Base-by-base conservation (phyloP, 2,329 filamentous ascomycete species). In the Diaporthe ampelina region DNA sequence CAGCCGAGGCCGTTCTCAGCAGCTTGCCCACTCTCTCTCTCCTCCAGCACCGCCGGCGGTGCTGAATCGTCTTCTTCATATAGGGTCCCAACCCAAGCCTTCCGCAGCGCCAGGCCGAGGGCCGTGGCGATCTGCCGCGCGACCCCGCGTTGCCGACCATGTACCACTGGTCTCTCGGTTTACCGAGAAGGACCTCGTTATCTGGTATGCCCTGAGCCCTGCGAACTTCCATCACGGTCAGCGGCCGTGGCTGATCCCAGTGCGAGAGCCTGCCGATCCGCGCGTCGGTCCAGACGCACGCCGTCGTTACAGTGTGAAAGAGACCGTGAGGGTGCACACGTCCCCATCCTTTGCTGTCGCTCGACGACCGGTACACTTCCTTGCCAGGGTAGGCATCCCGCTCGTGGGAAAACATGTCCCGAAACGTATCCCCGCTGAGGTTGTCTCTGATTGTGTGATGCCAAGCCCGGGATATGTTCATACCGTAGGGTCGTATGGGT, bases 111-210 rank as follows among this genome's bases (percentile, higher is more conserved):
- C 6, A 94, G 79, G 0, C 94, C 94, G 1, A 95, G 80, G 0
- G 91, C 90, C 24, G 95, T 81, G 0, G 93, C 90, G 1, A 94
- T 89, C 32, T 90, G 89, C 11, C 94, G 85, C 3, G 94, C 90
- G 0, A 97, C 94, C 37, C 94, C 37, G 92, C 94, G 81, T 97
- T 97, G 0, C 94, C 94, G 0, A 95, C 86, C 26, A 94, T 90
- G 72, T 87, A 89, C 84, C 89, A 91, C 79, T 94, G 92, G 1
- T 91, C 84, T 0, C 50, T 13, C 0, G 87, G 81, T 0, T 71
- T 78, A 0, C 94, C 94, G 0, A 95, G 81, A 0, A 97, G 81
- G 0, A 95, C 88, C 73, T 96, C 94, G 8, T 91, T 77, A 72
- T 96, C 93, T 0, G 86, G 90, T 54, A 93, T 91, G 0, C 93